A percentile compares a stretch with the other conserved stretches of the same genome.
phyloP scores from a whole-genome alignment of 2,329 filamentous ascomycete species.

The Curvularia sp. region DNA sequence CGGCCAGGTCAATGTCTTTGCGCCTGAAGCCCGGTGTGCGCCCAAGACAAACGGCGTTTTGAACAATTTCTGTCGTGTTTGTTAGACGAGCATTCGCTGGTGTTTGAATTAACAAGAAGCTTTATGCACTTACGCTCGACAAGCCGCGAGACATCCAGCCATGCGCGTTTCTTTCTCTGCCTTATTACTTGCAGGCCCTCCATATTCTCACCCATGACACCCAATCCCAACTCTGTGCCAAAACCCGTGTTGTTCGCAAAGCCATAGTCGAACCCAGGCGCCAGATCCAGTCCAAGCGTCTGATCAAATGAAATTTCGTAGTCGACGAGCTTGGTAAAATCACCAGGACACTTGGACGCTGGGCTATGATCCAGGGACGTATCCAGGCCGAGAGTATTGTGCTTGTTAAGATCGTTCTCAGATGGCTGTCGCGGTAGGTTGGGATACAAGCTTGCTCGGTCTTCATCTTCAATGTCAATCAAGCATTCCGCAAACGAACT shows the following conservation, averaged over 20 bases:
- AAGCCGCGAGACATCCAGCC: conserved; percentile 55
- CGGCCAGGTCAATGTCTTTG: conserved; percentile 53
- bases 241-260: conserved; percentile 21
- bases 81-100: conserved; percentile 31
- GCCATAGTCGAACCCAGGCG: conserved; percentile 35
- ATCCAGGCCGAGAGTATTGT: conserved; percentile 33
- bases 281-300: conserved; percentile 45
- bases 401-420: conserved; percentile 2
- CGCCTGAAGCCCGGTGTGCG: conserved; percentile 54
- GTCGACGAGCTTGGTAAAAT: conserved; percentile 23
- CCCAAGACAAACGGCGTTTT: conserved; percentile 54
- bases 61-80: conserved; percentile 43
- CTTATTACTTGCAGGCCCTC: conserved; percentile 28
- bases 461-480: conserved; percentile 36
- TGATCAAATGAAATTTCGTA: conserved; percentile 41
- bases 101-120: neutral
- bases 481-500: conserved; percentile 65
- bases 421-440: neutral
- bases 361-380: conserved; percentile 24
- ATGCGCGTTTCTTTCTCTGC: conserved; percentile 48
- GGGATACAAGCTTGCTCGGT: conserved; percentile 9
- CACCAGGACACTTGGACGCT: conserved; percentile 7
- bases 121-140: conserved; percentile 51
- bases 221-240: conserved; percentile 26
- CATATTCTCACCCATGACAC: conserved; percentile 25